Percentiles rank a stretch among this genome's conserved stretches.
These are phyloP conservation scores for Pugionium cornutum DNA, from an alignment of 345 rosid species.

Conservation along the genomic window DNA sequence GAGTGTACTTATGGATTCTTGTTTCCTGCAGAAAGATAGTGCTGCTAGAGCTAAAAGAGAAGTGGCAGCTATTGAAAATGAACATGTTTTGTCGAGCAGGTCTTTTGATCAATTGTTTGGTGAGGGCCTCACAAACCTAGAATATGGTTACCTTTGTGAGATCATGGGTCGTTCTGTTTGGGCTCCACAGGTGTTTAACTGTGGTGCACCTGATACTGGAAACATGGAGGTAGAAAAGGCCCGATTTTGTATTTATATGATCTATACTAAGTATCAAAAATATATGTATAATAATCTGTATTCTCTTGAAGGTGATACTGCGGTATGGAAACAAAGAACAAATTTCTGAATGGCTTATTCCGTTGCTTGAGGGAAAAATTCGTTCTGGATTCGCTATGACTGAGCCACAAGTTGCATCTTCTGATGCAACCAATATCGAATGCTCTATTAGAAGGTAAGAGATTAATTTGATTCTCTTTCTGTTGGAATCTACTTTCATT, in stretches of 20 bases:
- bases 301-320: constrained; percentile 61
- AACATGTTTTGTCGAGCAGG: constrained; percentile 33
- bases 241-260: neutral
- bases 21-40: constrained; percentile 74
- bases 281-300: neutral
- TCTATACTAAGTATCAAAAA: no score
- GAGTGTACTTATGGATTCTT: constrained; percentile 19
- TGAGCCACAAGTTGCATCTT: constrained; percentile 97
- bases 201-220: constrained; percentile 98
- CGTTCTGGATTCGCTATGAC: constrained; percentile 99
- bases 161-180: constrained; percentile 94
- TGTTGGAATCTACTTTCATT: constrained; percentile 19
- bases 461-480: neutral
- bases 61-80: constrained; percentile 50
- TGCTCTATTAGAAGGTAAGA: constrained; percentile 84
- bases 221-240: constrained; percentile 85
- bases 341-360: constrained; percentile 80
- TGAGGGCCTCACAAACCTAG: constrained; percentile 90
- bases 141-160: constrained; percentile 96
- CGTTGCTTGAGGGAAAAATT: constrained; percentile 86
- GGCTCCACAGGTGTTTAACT: constrained; percentile 97
- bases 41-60: constrained; percentile 72
- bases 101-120: constrained; percentile 63
- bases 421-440: constrained; percentile 97
- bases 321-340: constrained; percentile 94